Evolutionary conservation across 139 green algal species (phyloP).

Genomic region (Pedinophyceae sp.): DNA sequence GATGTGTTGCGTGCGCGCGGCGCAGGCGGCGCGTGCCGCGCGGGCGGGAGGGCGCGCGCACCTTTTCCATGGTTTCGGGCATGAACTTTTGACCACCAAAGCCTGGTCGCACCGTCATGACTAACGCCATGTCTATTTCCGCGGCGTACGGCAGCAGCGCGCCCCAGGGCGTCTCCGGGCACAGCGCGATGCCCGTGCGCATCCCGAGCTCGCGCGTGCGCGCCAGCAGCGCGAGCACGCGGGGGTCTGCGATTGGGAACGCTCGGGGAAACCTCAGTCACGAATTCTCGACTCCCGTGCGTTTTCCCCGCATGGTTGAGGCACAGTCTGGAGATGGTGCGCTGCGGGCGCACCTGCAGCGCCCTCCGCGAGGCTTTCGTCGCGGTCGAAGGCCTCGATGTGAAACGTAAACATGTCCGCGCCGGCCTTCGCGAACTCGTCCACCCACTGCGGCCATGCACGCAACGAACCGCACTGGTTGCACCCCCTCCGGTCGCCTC

Average conservation of each 20-base stretch:
- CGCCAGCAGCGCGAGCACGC: slow-evolving; percentile 9
- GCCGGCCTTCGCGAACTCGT: slow-evolving; percentile 53
- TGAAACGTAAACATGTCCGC: slow-evolving; percentile 86
- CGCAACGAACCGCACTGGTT: too few relatives aligned
- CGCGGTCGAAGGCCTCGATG: slow-evolving; percentile 41
- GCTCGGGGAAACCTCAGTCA: background rate
- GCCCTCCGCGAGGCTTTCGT: slow-evolving; percentile 2
- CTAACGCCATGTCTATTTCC: slow-evolving; percentile 43
- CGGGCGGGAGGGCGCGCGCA: too few relatives aligned
- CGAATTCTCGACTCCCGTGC: slow-evolving; percentile 5
- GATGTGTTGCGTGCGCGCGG: slow-evolving; percentile 3
- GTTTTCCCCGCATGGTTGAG: too few relatives aligned
- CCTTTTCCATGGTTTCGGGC: slow-evolving; percentile 34
- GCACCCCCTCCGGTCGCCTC: too few relatives aligned
- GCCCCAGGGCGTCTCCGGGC: slow-evolving; percentile 43
- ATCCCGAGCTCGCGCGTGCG: slow-evolving; percentile 41
- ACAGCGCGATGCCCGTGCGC: slow-evolving; percentile 57
- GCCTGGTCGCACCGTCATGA: slow-evolving; percentile 67
- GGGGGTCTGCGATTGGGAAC: background rate
- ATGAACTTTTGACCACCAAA: slow-evolving; percentile 81
- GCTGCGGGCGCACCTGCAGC: slow-evolving; percentile 2
- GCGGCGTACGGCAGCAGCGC: slow-evolving; percentile 23
- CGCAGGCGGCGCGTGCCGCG: too few relatives aligned
- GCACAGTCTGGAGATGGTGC: too few relatives aligned
- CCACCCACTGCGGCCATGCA: slow-evolving; percentile 54